Evolutionary conservation across 495 filamentous ascomycete species (phyloP).

Genomic region (Neurospora pannonica): DNA sequence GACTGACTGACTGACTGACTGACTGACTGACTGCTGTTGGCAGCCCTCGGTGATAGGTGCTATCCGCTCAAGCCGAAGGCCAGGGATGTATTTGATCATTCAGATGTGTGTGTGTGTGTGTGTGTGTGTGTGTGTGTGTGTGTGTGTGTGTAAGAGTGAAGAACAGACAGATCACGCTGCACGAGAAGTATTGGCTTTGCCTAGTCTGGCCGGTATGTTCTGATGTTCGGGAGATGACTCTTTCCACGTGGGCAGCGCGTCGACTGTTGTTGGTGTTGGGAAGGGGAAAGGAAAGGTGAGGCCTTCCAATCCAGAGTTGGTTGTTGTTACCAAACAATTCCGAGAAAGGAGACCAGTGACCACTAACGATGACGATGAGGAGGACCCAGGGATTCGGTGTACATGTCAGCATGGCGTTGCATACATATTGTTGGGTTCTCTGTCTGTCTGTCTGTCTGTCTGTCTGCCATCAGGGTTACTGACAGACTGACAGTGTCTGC

Average conservation of each 20-base stretch:
- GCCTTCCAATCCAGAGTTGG: background rate
- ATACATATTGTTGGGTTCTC: background rate
- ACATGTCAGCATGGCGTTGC: background rate
- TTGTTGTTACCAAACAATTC: background rate
- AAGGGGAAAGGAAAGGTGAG: background rate
- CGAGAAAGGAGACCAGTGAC: background rate
- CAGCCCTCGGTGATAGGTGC: background rate
- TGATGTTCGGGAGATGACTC: background rate
- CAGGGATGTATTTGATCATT: background rate
- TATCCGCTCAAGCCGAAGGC: background rate
- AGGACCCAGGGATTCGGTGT: background rate
- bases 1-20: background rate
- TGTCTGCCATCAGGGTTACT: background rate
- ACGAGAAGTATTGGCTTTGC: background rate
- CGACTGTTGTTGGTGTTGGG: background rate
- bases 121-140: background rate
- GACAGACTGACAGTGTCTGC: background rate
- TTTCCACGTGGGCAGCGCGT: background rate
- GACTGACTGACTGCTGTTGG: background rate
- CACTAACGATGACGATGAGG: background rate
- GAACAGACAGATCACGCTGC: background rate
- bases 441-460: background rate
- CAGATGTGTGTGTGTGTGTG: background rate
- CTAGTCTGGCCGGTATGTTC: background rate
- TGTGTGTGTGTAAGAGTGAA: background rate